A percentile compares a stretch with the other conserved stretches of the same genome.
phyloP scores from a whole-genome alignment of 2,329 filamentous ascomycete genomes.

The Fusarium metavorans region DNA sequence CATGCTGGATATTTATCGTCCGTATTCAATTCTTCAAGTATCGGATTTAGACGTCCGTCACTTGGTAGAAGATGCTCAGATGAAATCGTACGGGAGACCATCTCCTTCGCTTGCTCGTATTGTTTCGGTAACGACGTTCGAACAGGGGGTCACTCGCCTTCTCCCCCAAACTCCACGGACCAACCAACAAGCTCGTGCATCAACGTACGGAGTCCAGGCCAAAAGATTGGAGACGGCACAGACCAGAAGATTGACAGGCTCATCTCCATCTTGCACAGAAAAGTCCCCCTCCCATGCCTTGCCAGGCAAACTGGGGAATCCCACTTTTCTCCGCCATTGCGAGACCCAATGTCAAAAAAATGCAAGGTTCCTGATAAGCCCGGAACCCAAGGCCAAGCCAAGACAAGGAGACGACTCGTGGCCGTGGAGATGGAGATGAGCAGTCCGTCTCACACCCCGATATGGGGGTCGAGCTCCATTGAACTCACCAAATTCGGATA shows the following conservation, averaged over 20 bases:
- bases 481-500: constrained; percentile 52
- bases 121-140: background rate
- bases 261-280: background rate
- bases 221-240: background rate
- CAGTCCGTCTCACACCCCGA: background rate
- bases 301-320: background rate
- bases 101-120: background rate
- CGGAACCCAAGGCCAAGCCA: constrained; percentile 1
- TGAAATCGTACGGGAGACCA: background rate
- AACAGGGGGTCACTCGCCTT: background rate
- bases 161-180: background rate
- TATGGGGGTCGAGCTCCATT: constrained; percentile 25
- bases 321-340: constrained; percentile 13
- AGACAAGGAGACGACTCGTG: constrained; percentile 14
- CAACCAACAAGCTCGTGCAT: background rate
- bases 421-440: constrained; percentile 27
- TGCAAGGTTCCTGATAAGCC: constrained; percentile 39
- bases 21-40: background rate
- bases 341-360: background rate
- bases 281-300: background rate
- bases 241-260: background rate
- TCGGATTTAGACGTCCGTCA: background rate
- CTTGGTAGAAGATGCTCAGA: background rate
- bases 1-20: background rate
- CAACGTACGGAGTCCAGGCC: background rate